Base-by-base conservation (phyloP, 1,139 yeast species). In the Pneumocystis jirovecii region DNA sequence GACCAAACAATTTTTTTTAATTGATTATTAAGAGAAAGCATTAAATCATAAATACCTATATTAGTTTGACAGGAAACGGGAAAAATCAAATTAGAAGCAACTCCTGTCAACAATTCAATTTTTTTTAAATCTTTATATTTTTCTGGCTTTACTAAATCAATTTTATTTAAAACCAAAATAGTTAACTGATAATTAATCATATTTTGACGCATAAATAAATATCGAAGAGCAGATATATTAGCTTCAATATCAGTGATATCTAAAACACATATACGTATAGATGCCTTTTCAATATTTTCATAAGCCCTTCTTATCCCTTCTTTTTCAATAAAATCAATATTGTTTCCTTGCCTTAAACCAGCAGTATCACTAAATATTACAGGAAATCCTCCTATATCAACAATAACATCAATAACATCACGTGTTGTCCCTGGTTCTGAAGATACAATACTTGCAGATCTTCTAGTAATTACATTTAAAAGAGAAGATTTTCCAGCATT, bases 401-500 rank as follows among this genome's bases (percentile, higher is more conserved):
- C 74, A 0, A 91, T 88, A 0, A 90, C 83, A 70, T 90, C 95
- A 29, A 95, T 81, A 0, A 89, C 78, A 73, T 93, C 98, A 72
- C 99, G 80, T 0, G 99, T 93, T 0, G 98, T 93, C 0, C 99
- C 99, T 0, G 96, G 96, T 3, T 88, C 83, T 64, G 85, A 85
- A 72, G 96, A 89, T 0, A 95, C 98, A 59, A 93, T 90, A 0
- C 97, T 95, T 15, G 91, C 89, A 57, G 91, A 95, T 63, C 87
- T 83, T 68, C 85, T 82, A 0, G 93, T 89, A 17, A 93, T 76
- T 15, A 76, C 72, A 71, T 95, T 93, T 63, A 93, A 75, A 17
- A 93, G 76, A 0, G 96, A 88, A 1, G 97, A 90, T 73, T 93
- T 93, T 0, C 99, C 99, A 0, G 96, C 97, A 74, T 93, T 93